These are phyloP conservation scores for Geotrichum phurueaensis DNA, from an alignment of 1,139 yeast genomes.

Conservation along the genomic window DNA sequence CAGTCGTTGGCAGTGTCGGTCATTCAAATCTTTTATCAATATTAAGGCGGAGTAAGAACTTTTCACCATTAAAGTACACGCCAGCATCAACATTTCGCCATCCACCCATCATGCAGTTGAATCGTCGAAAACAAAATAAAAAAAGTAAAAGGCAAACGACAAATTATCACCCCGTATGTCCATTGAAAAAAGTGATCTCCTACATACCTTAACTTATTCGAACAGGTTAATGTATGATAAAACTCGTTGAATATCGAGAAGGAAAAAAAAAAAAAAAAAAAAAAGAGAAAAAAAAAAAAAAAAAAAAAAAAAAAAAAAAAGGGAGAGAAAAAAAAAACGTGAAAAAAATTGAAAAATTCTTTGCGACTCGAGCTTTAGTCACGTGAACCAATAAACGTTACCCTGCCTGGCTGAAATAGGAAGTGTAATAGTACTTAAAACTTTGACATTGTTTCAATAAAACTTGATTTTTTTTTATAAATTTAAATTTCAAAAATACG, in stretches of 20 bases:
- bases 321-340: neutral
- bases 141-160: neutral
- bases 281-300: neutral
- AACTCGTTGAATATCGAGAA: conserved; percentile 4
- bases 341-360: neutral
- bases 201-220: conserved; percentile 9
- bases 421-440: neutral
- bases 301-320: neutral
- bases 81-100: neutral
- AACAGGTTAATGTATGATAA: conserved; percentile 2
- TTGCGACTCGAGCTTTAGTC: neutral
- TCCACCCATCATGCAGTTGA: neutral
- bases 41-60: neutral
- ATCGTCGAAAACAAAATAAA: neutral
- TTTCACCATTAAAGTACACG: neutral
- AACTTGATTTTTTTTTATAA: neutral
- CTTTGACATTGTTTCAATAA: neutral
- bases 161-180: neutral
- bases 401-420: neutral
- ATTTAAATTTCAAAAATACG: neutral
- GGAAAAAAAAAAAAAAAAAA: neutral
- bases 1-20: no score
- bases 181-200: neutral
- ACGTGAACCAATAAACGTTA: neutral
- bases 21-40: neutral